Evolutionary conservation across 2,329 filamentous ascomycete genomes (phyloP), one percentile per base, ranked within the genome.

Genomic region (Sporothrix protearum): DNA sequence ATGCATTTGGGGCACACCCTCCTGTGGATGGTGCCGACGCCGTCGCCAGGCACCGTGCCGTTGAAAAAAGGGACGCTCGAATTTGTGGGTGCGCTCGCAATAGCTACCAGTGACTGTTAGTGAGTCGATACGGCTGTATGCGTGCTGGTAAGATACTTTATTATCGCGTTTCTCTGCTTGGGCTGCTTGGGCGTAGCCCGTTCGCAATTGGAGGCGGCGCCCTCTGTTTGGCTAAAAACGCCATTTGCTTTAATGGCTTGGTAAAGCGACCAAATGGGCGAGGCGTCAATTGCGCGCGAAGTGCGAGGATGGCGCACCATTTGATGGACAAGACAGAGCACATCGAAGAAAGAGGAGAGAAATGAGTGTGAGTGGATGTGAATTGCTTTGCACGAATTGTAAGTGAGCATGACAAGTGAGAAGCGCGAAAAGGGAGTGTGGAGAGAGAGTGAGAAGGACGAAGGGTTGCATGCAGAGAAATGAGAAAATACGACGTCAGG

Each of bases 1-100:
- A 9, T 25, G 47, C 47, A 42, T 55, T 68, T 64, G 66, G 45
- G 47, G 61, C 36, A 42, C 49, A 53, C 36, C 51, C 69, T 59
- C 49, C 45, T 70, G 12, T 68, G 66, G 61, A 53, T 53, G 49
- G 61, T 28, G 36, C 57, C 69, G 45, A 28, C 64, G 66, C 70
- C 70, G 66, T 51, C 66, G 55, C n/a, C 66, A 55, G 70, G 70
- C 70, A 63, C 51, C 49, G 25, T 22, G 45, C 70, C 70, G 70
- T 68, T 69, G 16, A 28, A 22, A 69, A 42, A 68, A 53, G 70
- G 70, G 63, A 68, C 61, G 49, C 39, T 71, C 51, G 33, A n/a
- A 33, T 55, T 68, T 68, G 45, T 68, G 57, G 19, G 36, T 39
- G 36, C 57, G 19, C 33, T 53, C 22, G n/a, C 49, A 25, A 53